A percentile compares a stretch with the other conserved stretches of the same genome.
Evolutionary conservation across 768 basidiomycete genomes (phyloP).

Genomic region (Termitomyces sp.): DNA sequence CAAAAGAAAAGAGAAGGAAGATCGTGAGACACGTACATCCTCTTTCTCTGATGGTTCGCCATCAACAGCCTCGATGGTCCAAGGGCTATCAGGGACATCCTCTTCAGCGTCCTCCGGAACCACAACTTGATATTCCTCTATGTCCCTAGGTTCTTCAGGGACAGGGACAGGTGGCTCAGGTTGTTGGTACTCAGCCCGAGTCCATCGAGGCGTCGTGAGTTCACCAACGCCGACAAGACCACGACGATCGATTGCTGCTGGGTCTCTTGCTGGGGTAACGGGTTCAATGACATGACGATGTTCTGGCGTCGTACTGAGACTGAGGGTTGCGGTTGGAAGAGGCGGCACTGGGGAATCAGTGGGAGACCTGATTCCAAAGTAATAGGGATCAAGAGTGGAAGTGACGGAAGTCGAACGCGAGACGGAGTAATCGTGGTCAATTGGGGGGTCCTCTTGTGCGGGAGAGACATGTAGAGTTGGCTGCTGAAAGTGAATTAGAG

Average conservation of each 20-base stretch:
- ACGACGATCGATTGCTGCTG: slow-evolving; percentile 77
- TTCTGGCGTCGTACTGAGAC: slow-evolving; percentile 61
- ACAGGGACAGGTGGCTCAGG: slow-evolving; percentile 25
- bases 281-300: slow-evolving; percentile 48
- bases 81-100: slow-evolving; percentile 74
- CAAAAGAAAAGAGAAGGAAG: background rate
- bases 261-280: slow-evolving; percentile 72
- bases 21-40: slow-evolving; percentile 44
- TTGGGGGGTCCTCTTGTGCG: slow-evolving; percentile 32
- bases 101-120: slow-evolving; percentile 38
- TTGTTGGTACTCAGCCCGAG: slow-evolving; percentile 44
- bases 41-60: slow-evolving; percentile 71
- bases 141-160: slow-evolving; percentile 23
- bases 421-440: slow-evolving; percentile 42
- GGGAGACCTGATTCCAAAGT: slow-evolving; percentile 72
- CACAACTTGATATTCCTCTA: slow-evolving; percentile 41
- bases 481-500: slow-evolving; percentile 13
- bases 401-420: slow-evolving; percentile 74
- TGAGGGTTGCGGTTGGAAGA: slow-evolving; percentile 36
- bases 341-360: slow-evolving; percentile 63
- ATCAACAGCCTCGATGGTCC: slow-evolving; percentile 87
- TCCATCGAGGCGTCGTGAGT: slow-evolving; percentile 94
- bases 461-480: slow-evolving; percentile 34
- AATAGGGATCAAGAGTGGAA: slow-evolving; percentile 86
- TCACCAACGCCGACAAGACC: slow-evolving; percentile 94